Evolutionary conservation across 2,329 filamentous ascomycete species (phyloP).

Genomic region (Oidium heveae): DNA sequence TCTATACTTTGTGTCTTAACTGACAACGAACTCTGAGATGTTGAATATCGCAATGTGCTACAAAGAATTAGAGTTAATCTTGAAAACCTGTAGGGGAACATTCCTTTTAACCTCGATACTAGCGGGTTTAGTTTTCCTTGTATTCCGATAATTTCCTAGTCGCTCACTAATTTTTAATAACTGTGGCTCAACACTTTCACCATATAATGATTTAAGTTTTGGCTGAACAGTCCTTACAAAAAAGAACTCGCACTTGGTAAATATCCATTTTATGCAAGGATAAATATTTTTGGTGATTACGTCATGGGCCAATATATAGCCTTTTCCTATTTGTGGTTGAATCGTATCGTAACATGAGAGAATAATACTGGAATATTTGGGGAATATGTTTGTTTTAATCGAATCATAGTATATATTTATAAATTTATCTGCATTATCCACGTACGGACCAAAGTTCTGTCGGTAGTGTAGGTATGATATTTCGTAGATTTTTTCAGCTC

Average conservation of each 20-base stretch:
- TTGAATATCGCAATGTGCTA: slow-evolving; percentile 5
- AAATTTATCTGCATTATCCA: slow-evolving; percentile 31
- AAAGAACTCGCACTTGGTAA: slow-evolving; percentile 44
- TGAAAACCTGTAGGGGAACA: not conserved
- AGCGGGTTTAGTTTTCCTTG: slow-evolving; percentile 33
- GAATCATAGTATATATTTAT: slow-evolving; percentile 50
- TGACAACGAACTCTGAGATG: not conserved
- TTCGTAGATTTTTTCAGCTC: slow-evolving; percentile 37
- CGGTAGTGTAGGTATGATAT: slow-evolving; percentile 42
- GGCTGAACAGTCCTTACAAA: slow-evolving; percentile 60
- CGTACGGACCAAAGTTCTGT: slow-evolving; percentile 43
- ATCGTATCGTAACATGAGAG: slow-evolving; percentile 52
- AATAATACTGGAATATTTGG: slow-evolving; percentile 47
- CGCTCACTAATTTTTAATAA: slow-evolving; percentile 77
- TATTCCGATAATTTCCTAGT: slow-evolving; percentile 45
- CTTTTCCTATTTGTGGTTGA: slow-evolving; percentile 45
- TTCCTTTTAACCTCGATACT: slow-evolving; percentile 27
- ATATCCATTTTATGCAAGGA: slow-evolving; percentile 45
- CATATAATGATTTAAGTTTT: slow-evolving; percentile 53
- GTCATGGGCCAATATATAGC: slow-evolving; percentile 38
- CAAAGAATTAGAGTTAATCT: not conserved
- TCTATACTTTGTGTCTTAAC: no score
- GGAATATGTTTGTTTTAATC: slow-evolving; percentile 32
- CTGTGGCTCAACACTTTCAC: slow-evolving; percentile 86
- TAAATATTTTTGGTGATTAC: slow-evolving; percentile 45